phyloP scores from a whole-genome alignment of 129 eudicot species.

The Lactuca sativa region DNA sequence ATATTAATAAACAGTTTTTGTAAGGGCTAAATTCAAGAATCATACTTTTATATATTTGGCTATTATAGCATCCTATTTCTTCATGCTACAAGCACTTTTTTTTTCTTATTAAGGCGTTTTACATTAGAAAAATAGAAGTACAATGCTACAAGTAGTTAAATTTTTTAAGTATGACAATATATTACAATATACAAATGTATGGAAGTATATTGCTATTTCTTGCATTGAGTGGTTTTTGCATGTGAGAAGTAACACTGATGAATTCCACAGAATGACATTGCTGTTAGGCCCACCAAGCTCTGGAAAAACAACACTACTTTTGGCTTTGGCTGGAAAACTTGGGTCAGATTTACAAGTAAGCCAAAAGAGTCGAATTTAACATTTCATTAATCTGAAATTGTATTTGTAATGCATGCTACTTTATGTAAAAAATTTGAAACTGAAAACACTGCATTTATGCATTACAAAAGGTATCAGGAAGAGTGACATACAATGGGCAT shows the following conservation, averaged over 20 bases:
- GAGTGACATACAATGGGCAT: too few relatives aligned
- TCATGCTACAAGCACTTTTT: too few relatives aligned
- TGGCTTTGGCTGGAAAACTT: slow-evolving; percentile 67
- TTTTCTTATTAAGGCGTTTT: too few relatives aligned
- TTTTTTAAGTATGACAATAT: too few relatives aligned
- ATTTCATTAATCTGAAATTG: background rate
- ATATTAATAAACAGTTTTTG: background rate
- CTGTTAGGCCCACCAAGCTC: slow-evolving; percentile 86
- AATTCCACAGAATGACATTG: slow-evolving; percentile 58
- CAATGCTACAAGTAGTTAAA: too few relatives aligned
- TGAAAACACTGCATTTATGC: background rate
- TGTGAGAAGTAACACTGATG: background rate
- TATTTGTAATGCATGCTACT: background rate
- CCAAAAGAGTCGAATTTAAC: background rate
- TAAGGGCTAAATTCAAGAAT: background rate
- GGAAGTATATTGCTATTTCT: background rate
- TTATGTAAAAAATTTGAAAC: background rate
- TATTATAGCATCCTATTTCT: too few relatives aligned
- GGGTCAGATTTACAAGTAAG: slow-evolving; percentile 48
- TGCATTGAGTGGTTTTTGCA: too few relatives aligned
- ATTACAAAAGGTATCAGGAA: too few relatives aligned
- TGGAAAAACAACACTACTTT: slow-evolving; percentile 65
- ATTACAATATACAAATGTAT: too few relatives aligned
- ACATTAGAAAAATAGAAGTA: too few relatives aligned
- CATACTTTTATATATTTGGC: too few relatives aligned